phyloP scores from a whole-genome alignment of 2,329 filamentous ascomycete species.

The Paraphaeosphaeria sporulosa region DNA sequence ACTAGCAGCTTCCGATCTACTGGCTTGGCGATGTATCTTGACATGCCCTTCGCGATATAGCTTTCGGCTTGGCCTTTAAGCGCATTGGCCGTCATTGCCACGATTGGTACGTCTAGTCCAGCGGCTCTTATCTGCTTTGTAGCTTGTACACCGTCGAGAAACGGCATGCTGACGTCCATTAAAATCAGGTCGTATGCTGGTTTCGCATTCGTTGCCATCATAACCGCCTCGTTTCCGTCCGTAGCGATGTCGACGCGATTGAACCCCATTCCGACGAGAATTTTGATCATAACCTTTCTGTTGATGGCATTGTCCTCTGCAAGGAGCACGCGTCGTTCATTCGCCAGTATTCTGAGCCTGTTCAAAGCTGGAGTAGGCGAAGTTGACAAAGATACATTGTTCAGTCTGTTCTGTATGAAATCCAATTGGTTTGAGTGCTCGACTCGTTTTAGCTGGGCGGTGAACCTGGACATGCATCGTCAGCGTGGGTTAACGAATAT shows the following conservation, averaged over 20 bases:
- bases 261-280: conserved; percentile 50
- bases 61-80: conserved; percentile 63
- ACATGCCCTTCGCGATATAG: conserved; percentile 64
- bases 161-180: conserved; percentile 49
- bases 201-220: conserved; percentile 23
- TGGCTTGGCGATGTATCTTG: conserved; percentile 64
- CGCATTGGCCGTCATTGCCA: conserved; percentile 65
- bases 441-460: conserved; percentile 45
- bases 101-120: conserved; percentile 51
- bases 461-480: conserved; percentile 55
- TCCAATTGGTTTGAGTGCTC: conserved; percentile 29
- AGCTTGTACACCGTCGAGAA: conserved; percentile 39
- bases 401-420: conserved; percentile 21
- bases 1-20: conserved; percentile 59
- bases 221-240: conserved; percentile 54
- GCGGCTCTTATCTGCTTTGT: conserved; percentile 36
- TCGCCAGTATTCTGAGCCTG: conserved; percentile 31
- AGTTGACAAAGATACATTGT: conserved; percentile 16
- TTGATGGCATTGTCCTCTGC: conserved; percentile 60
- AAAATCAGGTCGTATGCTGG: conserved; percentile 40
- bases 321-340: conserved; percentile 44
- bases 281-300: conserved; percentile 57
- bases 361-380: conserved; percentile 25
- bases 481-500: not conserved
- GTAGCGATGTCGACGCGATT: conserved; percentile 46